Percentiles rank a stretch among this genome's conserved stretches.
Conservation (phyloP, 306 rosid species). For the Ceratonia siliqua region DNA sequence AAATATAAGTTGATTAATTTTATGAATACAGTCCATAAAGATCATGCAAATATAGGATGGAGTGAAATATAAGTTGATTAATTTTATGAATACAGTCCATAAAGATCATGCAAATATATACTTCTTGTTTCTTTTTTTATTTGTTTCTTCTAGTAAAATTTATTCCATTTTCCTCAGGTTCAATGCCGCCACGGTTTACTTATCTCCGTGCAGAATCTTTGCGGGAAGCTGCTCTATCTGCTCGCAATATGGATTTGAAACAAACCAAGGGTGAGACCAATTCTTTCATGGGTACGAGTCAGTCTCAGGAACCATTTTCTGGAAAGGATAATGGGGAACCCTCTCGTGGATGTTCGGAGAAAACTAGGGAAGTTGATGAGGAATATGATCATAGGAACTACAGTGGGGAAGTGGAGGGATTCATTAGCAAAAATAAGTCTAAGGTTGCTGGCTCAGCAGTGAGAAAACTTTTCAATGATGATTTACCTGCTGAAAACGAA, state of each 20-base stretch:
- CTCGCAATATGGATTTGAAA: slow-evolving; percentile 36
- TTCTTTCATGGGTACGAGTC: slow-evolving; percentile 34
- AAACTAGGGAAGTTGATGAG: slow-evolving; percentile 40
- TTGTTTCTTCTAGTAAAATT: slow-evolving; percentile 2
- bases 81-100: not conserved
- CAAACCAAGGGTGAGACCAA: slow-evolving; percentile 30
- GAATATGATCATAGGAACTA: slow-evolving; percentile 33
- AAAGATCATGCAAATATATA: not conserved
- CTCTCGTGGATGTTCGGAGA: slow-evolving; percentile 24
- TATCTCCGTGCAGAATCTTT: slow-evolving; percentile 50
- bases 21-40: not conserved
- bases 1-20: not conserved
- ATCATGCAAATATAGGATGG: not conserved
- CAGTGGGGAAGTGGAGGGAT: slow-evolving; percentile 33
- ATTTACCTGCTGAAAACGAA: slow-evolving; percentile 38
- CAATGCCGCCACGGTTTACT: slow-evolving; percentile 48
- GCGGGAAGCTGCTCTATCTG: slow-evolving; percentile 66
- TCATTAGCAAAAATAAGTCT: slow-evolving; percentile 31
- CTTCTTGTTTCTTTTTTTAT: not conserved
- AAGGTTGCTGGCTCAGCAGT: slow-evolving; percentile 55
- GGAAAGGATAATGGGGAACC: slow-evolving; percentile 23
- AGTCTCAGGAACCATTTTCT: slow-evolving; percentile 33
- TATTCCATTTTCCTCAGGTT: slow-evolving; percentile 47
- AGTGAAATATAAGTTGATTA: not conserved
- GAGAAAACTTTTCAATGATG: slow-evolving; percentile 79